Conservation (phyloP, 148 eudicot genomes). For the Chenopodium suecicum region DNA sequence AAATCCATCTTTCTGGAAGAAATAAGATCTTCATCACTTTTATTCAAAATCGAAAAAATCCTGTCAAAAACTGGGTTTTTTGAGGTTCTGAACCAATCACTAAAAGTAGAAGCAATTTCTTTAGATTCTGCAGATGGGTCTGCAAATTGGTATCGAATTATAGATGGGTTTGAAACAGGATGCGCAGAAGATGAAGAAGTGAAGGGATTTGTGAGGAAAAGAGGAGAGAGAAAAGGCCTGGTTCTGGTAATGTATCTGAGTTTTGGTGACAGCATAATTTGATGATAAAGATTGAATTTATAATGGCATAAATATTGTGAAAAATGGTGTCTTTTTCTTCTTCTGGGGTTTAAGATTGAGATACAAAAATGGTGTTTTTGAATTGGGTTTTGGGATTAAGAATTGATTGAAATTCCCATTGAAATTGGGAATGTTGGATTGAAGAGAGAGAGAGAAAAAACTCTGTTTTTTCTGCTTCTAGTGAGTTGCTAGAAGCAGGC, state of each 20-base stretch:
- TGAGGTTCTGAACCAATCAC: conserved; percentile 45
- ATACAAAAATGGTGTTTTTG: neutral
- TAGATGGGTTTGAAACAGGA: neutral
- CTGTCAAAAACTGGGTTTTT: conserved; percentile 39
- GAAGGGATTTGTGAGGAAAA: conserved; percentile 2
- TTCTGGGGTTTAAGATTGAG: too few relatives aligned
- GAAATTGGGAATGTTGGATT: neutral
- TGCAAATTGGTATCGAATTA: neutral
- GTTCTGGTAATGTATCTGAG: conserved; percentile 37
- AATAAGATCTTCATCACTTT: conserved; percentile 13
- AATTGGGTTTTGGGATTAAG: neutral
- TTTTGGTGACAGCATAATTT: conserved; percentile 34
- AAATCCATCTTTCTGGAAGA: conserved; percentile 23
- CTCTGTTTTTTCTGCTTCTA: neutral
- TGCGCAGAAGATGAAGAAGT: conserved; percentile 18
- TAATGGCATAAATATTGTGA: neutral
- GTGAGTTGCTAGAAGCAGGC: neutral
- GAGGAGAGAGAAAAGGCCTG: conserved; percentile 27
- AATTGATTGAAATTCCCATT: neutral
- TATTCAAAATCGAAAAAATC: conserved; percentile 38
- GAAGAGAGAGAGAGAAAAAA: neutral
- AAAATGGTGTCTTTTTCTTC: too few relatives aligned
- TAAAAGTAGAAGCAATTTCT: conserved; percentile 38
- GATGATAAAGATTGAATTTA: conserved; percentile 5
- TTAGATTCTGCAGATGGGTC: conserved; percentile 21